Percentiles rank a stretch among this genome's conserved stretches.
These are phyloP conservation scores for Yamadazyma triangularis DNA, from an alignment of 1,139 yeast species.

Conservation along the genomic window DNA sequence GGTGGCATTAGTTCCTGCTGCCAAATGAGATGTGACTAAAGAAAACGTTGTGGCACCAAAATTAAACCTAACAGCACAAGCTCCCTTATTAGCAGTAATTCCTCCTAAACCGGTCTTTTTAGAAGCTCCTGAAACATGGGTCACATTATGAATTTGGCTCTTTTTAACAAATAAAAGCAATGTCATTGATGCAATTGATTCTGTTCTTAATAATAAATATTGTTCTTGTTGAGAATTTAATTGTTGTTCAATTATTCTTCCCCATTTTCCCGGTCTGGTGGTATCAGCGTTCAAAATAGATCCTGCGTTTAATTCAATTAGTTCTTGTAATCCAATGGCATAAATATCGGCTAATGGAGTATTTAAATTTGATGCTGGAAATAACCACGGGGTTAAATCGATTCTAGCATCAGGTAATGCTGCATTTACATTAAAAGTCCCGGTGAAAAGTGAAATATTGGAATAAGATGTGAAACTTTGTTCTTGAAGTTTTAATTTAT, in stretches of 20 bases:
- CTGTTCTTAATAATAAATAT: conserved; percentile 38
- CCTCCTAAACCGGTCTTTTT: conserved; percentile 92
- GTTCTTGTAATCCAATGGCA: conserved; percentile 88
- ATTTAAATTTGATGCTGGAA: conserved; percentile 59
- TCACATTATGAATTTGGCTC: conserved; percentile 57
- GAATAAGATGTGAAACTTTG: conserved; percentile 58
- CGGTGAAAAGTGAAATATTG: conserved; percentile 65
- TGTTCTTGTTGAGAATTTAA: conserved; percentile 41
- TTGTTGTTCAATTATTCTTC: conserved; percentile 50
- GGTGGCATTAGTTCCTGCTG: conserved; percentile 84
- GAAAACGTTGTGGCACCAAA: conserved; percentile 78
- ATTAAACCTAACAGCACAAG: conserved; percentile 77
- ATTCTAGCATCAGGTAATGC: conserved; percentile 41
- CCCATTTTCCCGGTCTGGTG: conserved; percentile 63
- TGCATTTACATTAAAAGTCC: conserved; percentile 89
- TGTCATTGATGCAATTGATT: conserved; percentile 43
- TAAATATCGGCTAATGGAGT: conserved; percentile 58
- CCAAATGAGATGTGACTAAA: conserved; percentile 86
- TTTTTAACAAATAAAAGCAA: conserved; percentile 31
- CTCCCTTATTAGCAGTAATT: conserved; percentile 89
- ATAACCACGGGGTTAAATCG: conserved; percentile 76
- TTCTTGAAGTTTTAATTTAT: conserved; percentile 48
- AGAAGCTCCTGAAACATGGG: conserved; percentile 72
- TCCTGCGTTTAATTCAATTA: conserved; percentile 86
- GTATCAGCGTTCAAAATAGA: conserved; percentile 70